Evolutionary conservation across 768 basidiomycete genomes (phyloP), one percentile per base, ranked within the genome.

Genomic region (Naganishia onofrii): DNA sequence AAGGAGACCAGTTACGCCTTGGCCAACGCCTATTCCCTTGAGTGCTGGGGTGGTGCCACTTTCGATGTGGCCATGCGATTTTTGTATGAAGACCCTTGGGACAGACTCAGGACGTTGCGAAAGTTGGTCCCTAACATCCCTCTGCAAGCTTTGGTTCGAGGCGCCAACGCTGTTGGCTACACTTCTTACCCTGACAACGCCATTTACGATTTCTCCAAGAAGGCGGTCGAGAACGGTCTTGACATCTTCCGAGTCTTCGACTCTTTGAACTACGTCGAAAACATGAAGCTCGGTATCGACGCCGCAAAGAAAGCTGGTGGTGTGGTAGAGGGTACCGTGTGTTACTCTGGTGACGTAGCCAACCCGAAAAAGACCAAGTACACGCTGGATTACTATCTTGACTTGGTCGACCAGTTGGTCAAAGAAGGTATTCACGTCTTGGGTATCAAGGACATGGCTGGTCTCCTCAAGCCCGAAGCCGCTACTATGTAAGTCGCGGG

Each of bases 211-310:
- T 99, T 99, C 84, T 96, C 92, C 71, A 95, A 94, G 85, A 95
- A 95, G 81, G 96, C 96, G 28, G 95, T 99, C n/a, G 93, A 98
- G 83, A 96, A 97, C 76, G 96, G 96, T 79, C 87, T 98, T 58
- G 96, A 99, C 82, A 99, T 99, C 80, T 99, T 99, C 91, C 88
- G 96, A 78, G 93, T 99, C 66, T 99, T 99, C 76, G 96, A 99
- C 82, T 97, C 96, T 34, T 84, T 99, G 82, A 99, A 99, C 85
- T 99, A 98, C 82, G 89, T 99, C 72, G 95, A 94, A 89, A 82
- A 98, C 90, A 91, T 99, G 91, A 89, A 86, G 82, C 88, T 99
- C 75, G 96, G 96, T 79, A 98, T 99, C 76, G 96, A 99, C 79
- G 96, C 96, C 48, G 96, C 96, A 70, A 99, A 98, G 88, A 96